Evolutionary conservation across 2,329 filamentous ascomycete species (phyloP), one percentile per base, ranked within the genome.

Genomic region (Davidsoniella neocaledoniae): DNA sequence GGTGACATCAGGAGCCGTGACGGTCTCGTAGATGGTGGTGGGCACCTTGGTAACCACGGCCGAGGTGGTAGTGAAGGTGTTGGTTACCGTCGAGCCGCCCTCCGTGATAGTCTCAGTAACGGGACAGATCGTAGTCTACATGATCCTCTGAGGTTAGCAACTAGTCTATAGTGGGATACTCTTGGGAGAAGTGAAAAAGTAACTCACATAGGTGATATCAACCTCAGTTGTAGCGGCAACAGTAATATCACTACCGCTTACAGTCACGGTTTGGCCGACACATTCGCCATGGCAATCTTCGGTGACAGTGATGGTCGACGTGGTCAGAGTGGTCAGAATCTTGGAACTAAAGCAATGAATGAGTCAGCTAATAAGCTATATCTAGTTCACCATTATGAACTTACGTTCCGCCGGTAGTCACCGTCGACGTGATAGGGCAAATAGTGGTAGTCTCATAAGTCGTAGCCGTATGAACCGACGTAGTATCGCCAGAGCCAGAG

Each of bases 341-440:
- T 49, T 43, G 14, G 50, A 46, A 17, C 50, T 52, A 26, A 29
- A 23, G 9, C 10, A 4, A n/a, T n/a, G 10, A 49, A 36, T 36
- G 5, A 21, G 14, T 41, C 4, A 43, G 29, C 43, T 17, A 43
- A 40, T 19, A 49, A 45, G 26, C n/a, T 21, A 21, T 6, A 10
- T 7, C 23, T 29, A 19, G 12, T 40, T 39, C 26, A 21, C 14
- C 14, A n/a, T 33, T 40, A 9, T 9, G 19, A 17, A 52, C 50
- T 52, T 38, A 52, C 50, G 29, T 38, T 9, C 55, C 54, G n/a
- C 59, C 57, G 56, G 56, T 54, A 10, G 51, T 61, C 17, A 55
- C 52, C 12, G 55, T 62, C 46, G 56, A 55, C 1, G 54, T 63
- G 2, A 54, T 56, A 16, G 55, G 43, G 19, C 53, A 56, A 29